Percentiles rank a stretch among this genome's conserved stretches.
These are phyloP conservation scores for Starmerella gropengiesseri DNA, from an alignment of 805 yeast genomes.

Conservation along the genomic window DNA sequence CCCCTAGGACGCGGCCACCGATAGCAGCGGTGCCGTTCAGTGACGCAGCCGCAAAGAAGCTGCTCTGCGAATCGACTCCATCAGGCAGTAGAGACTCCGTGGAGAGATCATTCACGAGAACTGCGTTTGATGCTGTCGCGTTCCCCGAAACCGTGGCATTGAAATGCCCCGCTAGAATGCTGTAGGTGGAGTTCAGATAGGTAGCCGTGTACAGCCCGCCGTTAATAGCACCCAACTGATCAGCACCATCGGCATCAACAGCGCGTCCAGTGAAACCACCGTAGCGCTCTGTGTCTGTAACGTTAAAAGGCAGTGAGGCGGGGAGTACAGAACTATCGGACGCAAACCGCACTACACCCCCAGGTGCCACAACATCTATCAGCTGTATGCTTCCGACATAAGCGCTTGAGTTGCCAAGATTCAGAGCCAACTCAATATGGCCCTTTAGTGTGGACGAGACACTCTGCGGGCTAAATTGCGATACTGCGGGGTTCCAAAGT, in stretches of 20 bases:
- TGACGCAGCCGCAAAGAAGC: background rate
- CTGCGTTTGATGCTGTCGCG: slow-evolving; percentile 13
- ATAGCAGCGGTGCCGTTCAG: slow-evolving; percentile 21
- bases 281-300: background rate
- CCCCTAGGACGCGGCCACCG: slow-evolving; percentile 10
- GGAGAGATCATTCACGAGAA: background rate
- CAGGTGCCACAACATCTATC: background rate
- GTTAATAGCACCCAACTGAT: too few species aligned
- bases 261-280: too few species aligned
- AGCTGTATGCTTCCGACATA: slow-evolving; percentile 28
- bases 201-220: slow-evolving; percentile 33
- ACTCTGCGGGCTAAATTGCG: background rate
- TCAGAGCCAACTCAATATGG: slow-evolving; percentile 10
- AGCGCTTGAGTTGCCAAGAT: slow-evolving; percentile 13
- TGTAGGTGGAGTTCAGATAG: slow-evolving; percentile 38
- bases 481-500: slow-evolving; percentile 10
- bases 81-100: background rate
- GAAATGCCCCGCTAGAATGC: slow-evolving; percentile 54
- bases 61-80: background rate
- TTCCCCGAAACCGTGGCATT: slow-evolving; percentile 28
- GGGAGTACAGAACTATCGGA: background rate
- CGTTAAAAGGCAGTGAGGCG: background rate
- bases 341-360: slow-evolving; percentile 3
- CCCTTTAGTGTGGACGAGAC: slow-evolving; percentile 7
- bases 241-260: too few species aligned